These are phyloP conservation scores for Microcyclosporella mali DNA, from an alignment of 2,329 filamentous ascomycete genomes.

Conservation along the genomic window DNA sequence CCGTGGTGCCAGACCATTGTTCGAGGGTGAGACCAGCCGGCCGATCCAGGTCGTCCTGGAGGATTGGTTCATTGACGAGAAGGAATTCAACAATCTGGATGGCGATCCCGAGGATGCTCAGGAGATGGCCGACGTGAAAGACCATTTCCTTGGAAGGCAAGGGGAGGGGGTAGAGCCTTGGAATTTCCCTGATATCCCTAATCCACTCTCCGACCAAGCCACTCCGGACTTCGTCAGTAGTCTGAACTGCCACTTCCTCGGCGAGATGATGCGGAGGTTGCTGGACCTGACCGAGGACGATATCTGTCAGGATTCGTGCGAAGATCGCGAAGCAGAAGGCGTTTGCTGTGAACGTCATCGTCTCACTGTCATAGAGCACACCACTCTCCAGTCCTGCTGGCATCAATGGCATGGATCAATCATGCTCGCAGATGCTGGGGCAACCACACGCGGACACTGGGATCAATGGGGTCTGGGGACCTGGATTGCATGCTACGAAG, in stretches of 20 bases:
- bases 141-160: neutral
- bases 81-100: neutral
- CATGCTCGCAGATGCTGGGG: constrained; percentile 17
- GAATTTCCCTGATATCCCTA: constrained; percentile 15
- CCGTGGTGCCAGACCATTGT: constrained; percentile 5
- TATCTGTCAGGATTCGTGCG: constrained; percentile 6
- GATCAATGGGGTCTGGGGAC: constrained; percentile 12
- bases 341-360: constrained; percentile 5
- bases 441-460: constrained; percentile 8
- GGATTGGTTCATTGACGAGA: constrained; percentile 8
- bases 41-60: constrained; percentile 9
- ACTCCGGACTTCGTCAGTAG: constrained; percentile 9
- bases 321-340: neutral
- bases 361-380: constrained; percentile 1
- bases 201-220: constrained; percentile 4
- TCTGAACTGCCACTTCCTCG: constrained; percentile 10
- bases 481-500: constrained; percentile 17
- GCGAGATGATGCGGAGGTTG: constrained; percentile 7
- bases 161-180: constrained; percentile 6
- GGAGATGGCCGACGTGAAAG: neutral
- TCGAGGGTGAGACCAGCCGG: constrained; percentile 1
- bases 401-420: constrained; percentile 7
- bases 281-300: neutral
- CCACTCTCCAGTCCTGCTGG: constrained; percentile 1
- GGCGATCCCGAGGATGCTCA: neutral